phyloP scores from a whole-genome alignment of 768 basidiomycete species.

The Baorangia bicolor region DNA sequence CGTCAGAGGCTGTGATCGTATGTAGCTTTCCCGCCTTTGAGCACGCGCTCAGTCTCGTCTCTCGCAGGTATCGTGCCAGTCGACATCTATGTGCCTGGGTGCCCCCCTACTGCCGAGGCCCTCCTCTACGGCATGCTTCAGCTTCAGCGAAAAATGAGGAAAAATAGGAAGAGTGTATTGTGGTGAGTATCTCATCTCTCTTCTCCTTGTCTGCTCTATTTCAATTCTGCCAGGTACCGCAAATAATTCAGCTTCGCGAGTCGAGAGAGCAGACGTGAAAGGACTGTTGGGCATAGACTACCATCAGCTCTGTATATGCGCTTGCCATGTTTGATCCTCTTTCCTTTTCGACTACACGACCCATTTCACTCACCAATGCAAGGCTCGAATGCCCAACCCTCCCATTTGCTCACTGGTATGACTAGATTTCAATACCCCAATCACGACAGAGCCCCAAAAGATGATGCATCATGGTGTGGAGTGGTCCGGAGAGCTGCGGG shows the following conservation, averaged over 20 bases:
- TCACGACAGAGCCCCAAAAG: neutral
- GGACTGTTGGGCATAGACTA: conserved; percentile 25
- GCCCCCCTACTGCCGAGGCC: conserved; percentile 95
- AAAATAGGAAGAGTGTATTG: conserved; percentile 79
- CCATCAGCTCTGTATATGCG: conserved; percentile 20
- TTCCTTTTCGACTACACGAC: neutral
- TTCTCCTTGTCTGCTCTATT: neutral
- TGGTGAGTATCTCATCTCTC: conserved; percentile 53
- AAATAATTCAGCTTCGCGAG: conserved; percentile 16
- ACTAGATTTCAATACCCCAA: neutral
- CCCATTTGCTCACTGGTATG: neutral
- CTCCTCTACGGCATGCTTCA: conserved; percentile 96
- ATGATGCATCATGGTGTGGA: neutral
- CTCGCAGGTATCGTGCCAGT: conserved; percentile 88
- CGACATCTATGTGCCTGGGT: conserved; percentile 97
- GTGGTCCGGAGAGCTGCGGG: neutral
- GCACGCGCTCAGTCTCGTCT: conserved; percentile 8
- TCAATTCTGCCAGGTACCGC: conserved; percentile 24
- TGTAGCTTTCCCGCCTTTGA: conserved; percentile 30
- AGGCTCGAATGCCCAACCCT: neutral
- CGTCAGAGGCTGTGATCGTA: conserved; percentile 96
- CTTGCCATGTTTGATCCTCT: conserved; percentile 7
- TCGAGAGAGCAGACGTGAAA: conserved; percentile 1
- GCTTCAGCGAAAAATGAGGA: conserved; percentile 93
- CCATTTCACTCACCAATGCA: conserved; percentile 1